phyloP scores from a whole-genome alignment of 129 eudicot genomes.

The Chrysanthemum seticuspe region DNA sequence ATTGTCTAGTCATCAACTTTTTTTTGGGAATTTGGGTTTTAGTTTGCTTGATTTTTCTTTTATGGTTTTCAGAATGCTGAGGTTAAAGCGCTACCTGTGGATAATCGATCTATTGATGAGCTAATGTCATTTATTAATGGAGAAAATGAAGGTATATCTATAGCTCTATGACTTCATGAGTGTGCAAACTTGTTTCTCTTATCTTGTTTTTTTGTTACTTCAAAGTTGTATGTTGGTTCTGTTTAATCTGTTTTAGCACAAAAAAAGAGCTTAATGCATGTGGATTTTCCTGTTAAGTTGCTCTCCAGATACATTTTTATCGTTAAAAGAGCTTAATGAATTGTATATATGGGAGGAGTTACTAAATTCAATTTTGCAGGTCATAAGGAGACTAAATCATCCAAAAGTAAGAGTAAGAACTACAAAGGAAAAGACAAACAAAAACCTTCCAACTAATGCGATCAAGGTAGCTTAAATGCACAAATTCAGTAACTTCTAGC shows the following conservation, averaged over 20 bases:
- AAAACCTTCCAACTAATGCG: not conserved
- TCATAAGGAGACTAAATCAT: slow-evolving; percentile 41
- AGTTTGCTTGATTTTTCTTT: not conserved
- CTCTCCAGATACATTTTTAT: not conserved
- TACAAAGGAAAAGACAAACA: not conserved
- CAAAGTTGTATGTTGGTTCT: not conserved
- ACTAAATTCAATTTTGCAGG: slow-evolving; percentile 37
- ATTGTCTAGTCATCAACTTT: not conserved
- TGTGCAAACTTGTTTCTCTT: not conserved
- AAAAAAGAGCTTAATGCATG: not conserved
- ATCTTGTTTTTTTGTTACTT: slow-evolving; percentile 16
- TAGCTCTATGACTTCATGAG: not conserved
- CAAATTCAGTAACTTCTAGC: not conserved
- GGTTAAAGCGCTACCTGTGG: slow-evolving; percentile 48
- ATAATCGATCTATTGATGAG: slow-evolving; percentile 67
- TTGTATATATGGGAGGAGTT: not conserved
- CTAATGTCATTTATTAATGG: slow-evolving; percentile 76
- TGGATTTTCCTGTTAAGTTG: not conserved
- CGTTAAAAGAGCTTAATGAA: too few relatives aligned
- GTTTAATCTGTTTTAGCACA: not conserved
- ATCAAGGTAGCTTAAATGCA: slow-evolving; percentile 22
- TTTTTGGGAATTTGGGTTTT: not conserved
- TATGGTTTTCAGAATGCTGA: slow-evolving; percentile 36
- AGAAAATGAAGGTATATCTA: slow-evolving; percentile 40
- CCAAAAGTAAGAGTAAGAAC: slow-evolving; percentile 17